Evolutionary conservation across 2,329 filamentous ascomycete genomes (phyloP).

Genomic region (Xylariaceae sp.): DNA sequence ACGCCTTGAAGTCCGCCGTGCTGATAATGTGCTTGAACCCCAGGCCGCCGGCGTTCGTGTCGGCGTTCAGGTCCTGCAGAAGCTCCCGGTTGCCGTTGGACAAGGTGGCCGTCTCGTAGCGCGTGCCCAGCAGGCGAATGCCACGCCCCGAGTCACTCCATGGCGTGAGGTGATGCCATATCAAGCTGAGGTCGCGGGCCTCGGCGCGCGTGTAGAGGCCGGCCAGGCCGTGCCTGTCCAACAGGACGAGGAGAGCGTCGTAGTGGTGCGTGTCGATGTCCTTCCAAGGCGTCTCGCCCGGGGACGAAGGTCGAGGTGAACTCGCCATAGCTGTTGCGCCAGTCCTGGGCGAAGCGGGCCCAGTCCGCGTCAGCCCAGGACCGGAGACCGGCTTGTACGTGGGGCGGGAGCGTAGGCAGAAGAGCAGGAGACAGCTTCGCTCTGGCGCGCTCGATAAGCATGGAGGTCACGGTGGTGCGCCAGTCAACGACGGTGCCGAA

Average conservation of each 20-base stretch:
- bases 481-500: constrained; percentile 81
- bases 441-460: constrained; percentile 48
- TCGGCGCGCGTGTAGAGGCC: constrained; percentile 60
- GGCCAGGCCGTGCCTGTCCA: constrained; percentile 50
- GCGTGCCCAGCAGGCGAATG: constrained; percentile 51
- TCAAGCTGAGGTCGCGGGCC: constrained; percentile 57
- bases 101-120: constrained; percentile 59
- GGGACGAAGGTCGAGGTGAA: constrained; percentile 56
- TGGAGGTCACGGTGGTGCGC: constrained; percentile 61
- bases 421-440: constrained; percentile 44
- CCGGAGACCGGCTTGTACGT: constrained; percentile 43
- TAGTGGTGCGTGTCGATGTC: constrained; percentile 70
- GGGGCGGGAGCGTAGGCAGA: constrained; percentile 38
- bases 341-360: constrained; percentile 63
- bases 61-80: constrained; percentile 62
- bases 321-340: constrained; percentile 58
- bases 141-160: constrained; percentile 63
- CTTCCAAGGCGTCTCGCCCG: constrained; percentile 51
- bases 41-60: constrained; percentile 47
- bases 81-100: constrained; percentile 70
- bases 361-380: constrained; percentile 55
- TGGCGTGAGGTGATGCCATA: constrained; percentile 69
- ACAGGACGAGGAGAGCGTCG: constrained; percentile 55
- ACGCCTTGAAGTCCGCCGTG: constrained; percentile 66
- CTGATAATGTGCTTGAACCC: constrained; percentile 61